phyloP scores from a whole-genome alignment of 768 basidiomycete species.

The Mycena belliarum region DNA sequence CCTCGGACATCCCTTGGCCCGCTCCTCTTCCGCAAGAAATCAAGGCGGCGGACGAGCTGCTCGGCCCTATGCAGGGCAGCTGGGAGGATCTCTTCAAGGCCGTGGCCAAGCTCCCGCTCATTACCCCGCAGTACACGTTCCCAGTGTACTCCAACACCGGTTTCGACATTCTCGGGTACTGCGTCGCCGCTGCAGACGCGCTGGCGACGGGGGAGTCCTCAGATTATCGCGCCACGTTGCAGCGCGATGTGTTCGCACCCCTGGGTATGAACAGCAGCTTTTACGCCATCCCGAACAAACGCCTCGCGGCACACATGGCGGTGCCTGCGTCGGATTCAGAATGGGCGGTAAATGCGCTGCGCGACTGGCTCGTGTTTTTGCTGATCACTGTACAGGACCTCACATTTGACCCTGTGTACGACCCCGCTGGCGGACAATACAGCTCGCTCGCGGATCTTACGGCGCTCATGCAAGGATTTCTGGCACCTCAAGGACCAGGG shows the following conservation, averaged over 20 bases:
- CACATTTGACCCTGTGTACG: conserved; percentile 35
- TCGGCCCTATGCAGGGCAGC: conserved; percentile 27
- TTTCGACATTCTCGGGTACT: conserved; percentile 70
- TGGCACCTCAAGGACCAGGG: conserved; percentile 39
- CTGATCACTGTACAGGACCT: conserved; percentile 28
- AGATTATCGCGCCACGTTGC: conserved; percentile 44
- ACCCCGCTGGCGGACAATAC: conserved; percentile 47
- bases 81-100: conserved; percentile 35
- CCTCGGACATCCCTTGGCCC: conserved; percentile 42
- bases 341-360: conserved; percentile 24
- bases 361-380: conserved; percentile 9
- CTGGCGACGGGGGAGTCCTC: conserved; percentile 31
- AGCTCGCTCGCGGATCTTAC: conserved; percentile 36
- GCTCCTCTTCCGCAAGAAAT: conserved; percentile 26
- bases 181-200: conserved; percentile 57
- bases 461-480: conserved; percentile 44
- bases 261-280: conserved; percentile 46
- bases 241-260: conserved; percentile 52
- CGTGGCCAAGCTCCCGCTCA: conserved; percentile 38
- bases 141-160: conserved; percentile 79
- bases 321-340: conserved; percentile 37
- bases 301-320: conserved; percentile 35
- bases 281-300: conserved; percentile 34
- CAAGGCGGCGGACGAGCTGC: conserved; percentile 27
- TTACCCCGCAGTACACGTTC: conserved; percentile 44